Base-by-base conservation (phyloP, 2,329 filamentous ascomycete genomes). In the Hypoxylon sp. region DNA sequence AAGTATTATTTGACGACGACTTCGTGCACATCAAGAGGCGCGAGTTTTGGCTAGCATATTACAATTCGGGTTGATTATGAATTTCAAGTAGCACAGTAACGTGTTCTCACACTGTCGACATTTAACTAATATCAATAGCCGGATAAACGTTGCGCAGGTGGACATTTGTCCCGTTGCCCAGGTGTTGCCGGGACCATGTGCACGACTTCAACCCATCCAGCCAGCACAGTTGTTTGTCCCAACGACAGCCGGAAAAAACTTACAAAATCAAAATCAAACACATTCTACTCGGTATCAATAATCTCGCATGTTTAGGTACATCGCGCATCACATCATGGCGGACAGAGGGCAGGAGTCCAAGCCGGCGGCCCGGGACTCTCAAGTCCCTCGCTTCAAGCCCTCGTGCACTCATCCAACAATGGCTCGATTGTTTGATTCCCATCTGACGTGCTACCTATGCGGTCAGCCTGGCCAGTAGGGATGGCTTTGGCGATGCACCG, bases 401-500 rank as follows among this genome's bases (percentile, higher is more conserved):
- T 71, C 63, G 21, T 94, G 91, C 77, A 91, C 88, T 2, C 91
- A 94, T 74, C 79, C 88, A 47, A 88, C 84, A 59, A 89, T 93
- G 84, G 86, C 87, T 8, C 87, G 90, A 27, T 77, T 92, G 46
- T 91, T 89, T 71, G 85, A 84, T 32, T 62, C 78, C 19, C 75
- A 82, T 27, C 76, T 81, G 48, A 73, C 76, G 16, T 96, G 92
- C 78, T 78, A 83, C 6, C 74, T 82, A 23, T 96, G 92, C 72
- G 79, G 80, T 39, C 78, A 79, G 41, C 76, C 77, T 1, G 86
- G 90, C 0, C 78, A 82, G 14, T 82, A 90, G 56, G 91, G 91
- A 25, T 96, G 90, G 87, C 79, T 96, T 21, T 96, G 92, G 76
- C 82, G 85, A 63, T 96, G 93, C 77, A 62, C 74, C 21, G 70